phyloP scores from a whole-genome alignment of 106 monocot species.

The Agapanthus africanus region DNA sequence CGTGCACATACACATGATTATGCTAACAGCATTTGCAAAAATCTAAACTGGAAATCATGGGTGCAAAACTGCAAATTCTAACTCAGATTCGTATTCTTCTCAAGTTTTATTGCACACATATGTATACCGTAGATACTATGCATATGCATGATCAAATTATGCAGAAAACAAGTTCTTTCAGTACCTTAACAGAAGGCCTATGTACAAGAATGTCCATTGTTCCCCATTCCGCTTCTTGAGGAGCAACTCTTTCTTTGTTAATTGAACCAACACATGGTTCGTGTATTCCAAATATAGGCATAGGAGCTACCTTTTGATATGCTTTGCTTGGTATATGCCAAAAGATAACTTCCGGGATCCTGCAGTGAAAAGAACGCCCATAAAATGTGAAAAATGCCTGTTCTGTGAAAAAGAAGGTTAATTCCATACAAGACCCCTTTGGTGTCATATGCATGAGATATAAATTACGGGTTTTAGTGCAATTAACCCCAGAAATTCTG shows the following conservation, averaged over 20 bases:
- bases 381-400: neutral
- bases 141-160: too few species aligned
- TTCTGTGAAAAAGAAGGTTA: too few species aligned
- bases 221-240: conserved; percentile 92
- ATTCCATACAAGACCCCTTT: too few species aligned
- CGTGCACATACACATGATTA: too few species aligned
- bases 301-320: conserved; percentile 62
- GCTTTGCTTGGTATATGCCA: conserved; percentile 90
- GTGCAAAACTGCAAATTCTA: too few species aligned
- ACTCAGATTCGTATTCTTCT: too few species aligned
- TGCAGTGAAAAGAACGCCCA: conserved; percentile 9
- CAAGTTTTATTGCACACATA: too few species aligned
- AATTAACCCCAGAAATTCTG: neutral
- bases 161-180: neutral
- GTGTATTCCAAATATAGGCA: conserved; percentile 22
- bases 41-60: too few species aligned
- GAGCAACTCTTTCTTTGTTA: conserved; percentile 62
- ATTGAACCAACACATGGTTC: conserved; percentile 80
- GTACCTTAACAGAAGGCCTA: conserved; percentile 74
- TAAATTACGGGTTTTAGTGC: neutral
- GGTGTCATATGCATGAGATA: too few species aligned
- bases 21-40: too few species aligned
- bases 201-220: conserved; percentile 55
- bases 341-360: conserved; percentile 77
- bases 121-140: neutral